Conservation (phyloP, 495 filamentous ascomycete genomes). For the Aspergillus saccharolyticus region DNA sequence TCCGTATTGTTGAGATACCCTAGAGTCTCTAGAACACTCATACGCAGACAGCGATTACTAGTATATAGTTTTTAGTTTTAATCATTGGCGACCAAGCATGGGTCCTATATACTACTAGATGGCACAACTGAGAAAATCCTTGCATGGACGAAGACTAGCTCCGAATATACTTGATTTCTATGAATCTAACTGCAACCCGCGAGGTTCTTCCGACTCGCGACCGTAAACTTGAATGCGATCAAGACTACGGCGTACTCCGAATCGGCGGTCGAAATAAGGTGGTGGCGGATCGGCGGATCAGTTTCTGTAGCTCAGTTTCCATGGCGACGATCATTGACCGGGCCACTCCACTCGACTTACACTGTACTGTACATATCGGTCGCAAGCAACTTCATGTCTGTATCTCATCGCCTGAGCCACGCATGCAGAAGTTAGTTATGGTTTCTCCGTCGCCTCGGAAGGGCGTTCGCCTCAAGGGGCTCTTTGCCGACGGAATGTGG, state of each 20-base stretch:
- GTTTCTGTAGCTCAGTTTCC: conserved; percentile 14
- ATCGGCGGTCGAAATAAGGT: neutral
- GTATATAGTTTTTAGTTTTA: neutral
- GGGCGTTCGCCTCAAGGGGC: conserved; percentile 43
- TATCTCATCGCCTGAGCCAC: too few species aligned
- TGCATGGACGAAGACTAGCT: neutral
- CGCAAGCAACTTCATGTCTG: too few species aligned
- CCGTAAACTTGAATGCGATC: too few species aligned
- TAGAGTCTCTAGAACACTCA: conserved; percentile 5
- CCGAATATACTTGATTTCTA: too few species aligned
- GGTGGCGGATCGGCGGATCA: conserved; percentile 8
- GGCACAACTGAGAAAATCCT: neutral
- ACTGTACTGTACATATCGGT: too few species aligned
- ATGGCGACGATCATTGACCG: conserved; percentile 17
- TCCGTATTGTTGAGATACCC: conserved; percentile 19
- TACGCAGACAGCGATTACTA: too few species aligned
- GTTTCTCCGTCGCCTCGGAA: conserved; percentile 21
- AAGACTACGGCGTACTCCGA: too few species aligned
- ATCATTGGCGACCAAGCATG: neutral
- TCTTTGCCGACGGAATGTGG: conserved; percentile 54
- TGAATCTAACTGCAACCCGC: too few species aligned
- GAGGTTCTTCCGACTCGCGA: too few species aligned
- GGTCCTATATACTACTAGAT: neutral
- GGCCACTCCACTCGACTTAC: too few species aligned
- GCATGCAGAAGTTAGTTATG: neutral